These are phyloP conservation scores for Fomitopsis pulvina DNA, from an alignment of 768 basidiomycete genomes.

Conservation along the genomic window DNA sequence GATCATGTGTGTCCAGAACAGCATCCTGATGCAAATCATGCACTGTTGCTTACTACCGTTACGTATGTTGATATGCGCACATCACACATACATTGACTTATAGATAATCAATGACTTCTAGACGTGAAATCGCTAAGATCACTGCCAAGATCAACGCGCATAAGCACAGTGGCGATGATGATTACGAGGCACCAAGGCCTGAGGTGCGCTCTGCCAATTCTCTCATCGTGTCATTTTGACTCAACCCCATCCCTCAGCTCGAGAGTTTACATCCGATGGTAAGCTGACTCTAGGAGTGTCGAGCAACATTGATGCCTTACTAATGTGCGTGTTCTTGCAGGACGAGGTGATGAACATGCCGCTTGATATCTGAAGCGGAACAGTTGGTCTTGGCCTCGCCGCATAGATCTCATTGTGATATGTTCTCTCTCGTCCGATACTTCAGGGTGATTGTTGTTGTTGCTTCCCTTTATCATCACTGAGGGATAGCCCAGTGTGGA, in stretches of 20 bases:
- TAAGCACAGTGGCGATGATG: neutral
- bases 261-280: conserved; percentile 2
- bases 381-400: no score
- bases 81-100: neutral
- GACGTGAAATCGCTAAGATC: conserved; percentile 10
- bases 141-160: conserved; percentile 6
- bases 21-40: conserved; percentile 9
- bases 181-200: conserved; percentile 1
- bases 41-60: conserved; percentile 6
- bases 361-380: no score
- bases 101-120: neutral
- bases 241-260: neutral
- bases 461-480: no score
- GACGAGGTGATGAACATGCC: neutral
- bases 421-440: no score
- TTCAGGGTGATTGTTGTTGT: no score
- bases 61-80: conserved; percentile 3
- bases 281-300: neutral
- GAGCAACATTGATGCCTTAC: neutral
- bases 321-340: neutral
- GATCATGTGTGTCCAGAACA: conserved; percentile 1
- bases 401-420: no score
- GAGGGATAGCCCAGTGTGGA: no score
- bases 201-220: conserved; percentile 1
- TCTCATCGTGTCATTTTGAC: neutral